Base-by-base conservation (phyloP, 768 basidiomycete species). In the Mycena epipterygia region DNA sequence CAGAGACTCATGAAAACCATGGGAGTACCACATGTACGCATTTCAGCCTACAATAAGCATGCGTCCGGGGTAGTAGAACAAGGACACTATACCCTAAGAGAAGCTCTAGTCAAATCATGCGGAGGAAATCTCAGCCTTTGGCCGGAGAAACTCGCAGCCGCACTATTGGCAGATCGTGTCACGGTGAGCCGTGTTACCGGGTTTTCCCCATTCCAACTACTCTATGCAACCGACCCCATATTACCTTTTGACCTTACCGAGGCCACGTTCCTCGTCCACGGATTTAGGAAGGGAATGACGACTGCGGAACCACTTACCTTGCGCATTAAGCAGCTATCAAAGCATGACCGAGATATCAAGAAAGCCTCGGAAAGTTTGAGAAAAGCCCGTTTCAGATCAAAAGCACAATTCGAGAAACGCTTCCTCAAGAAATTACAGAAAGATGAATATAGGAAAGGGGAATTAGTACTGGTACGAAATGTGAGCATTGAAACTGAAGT, bases 201-300 rank as follows among this genome's bases (percentile, higher is more conserved):
- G 14, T 37, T 37, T 37, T 37, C 14, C 8, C 35, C 35, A 7
- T 37, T 7, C 14, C 35, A 37, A 37, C 35, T 37, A 37, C 14
- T 37, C 7, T 37, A 37, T 14, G 7, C 35, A 7, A 14, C 35
- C 14, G 35, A 79, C 11, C 78, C 78, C 19, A 25, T 79, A 3
- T 71, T 77, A 2, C 75, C 76, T 0, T 77, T 75, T 60, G 79
- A 83, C 30, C 37, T 83, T 0, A 64, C 67, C 14, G 76, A 81
- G 66, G 73, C 78, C 0, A 79, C 78, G 1, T 82, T 81, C 51
- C 49, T 82, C 39, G 60, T 79, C 1, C 60, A 75, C 12, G 75
- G 73, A 2, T 71, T 75, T 52, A n/a, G 69, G 0, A 14, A 14
- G 2, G 48, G 51, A 2, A 64, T 81, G 41, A 35, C 58, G 0